These are phyloP conservation scores for Microcyclosporella mali DNA, from an alignment of 2,329 filamentous ascomycete genomes.

Conservation along the genomic window DNA sequence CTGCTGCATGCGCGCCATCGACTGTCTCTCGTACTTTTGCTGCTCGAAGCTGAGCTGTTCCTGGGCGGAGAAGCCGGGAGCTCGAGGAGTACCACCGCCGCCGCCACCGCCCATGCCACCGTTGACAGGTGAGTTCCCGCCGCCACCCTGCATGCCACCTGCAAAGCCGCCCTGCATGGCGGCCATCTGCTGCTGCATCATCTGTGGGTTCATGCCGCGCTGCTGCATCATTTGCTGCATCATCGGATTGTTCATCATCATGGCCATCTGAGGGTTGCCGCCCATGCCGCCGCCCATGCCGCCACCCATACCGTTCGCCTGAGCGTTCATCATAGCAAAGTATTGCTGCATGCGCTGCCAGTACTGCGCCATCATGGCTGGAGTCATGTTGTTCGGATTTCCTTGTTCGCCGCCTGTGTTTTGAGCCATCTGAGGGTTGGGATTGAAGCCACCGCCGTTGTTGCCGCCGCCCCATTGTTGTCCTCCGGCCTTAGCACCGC, in stretches of 20 bases:
- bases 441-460: slow-evolving; percentile 35
- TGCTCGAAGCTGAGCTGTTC: slow-evolving; percentile 72
- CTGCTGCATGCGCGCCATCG: slow-evolving; percentile 48
- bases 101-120: slow-evolving; percentile 23
- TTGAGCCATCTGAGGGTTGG: slow-evolving; percentile 20
- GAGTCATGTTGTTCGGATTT: slow-evolving; percentile 66
- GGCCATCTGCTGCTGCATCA: slow-evolving; percentile 32
- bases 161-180: slow-evolving; percentile 37
- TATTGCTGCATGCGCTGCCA: slow-evolving; percentile 98
- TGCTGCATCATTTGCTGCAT: slow-evolving; percentile 39
- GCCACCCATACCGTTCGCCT: slow-evolving; percentile 33
- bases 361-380: slow-evolving; percentile 96
- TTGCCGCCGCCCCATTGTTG: slow-evolving; percentile 27
- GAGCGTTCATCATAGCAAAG: slow-evolving; percentile 60
- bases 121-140: slow-evolving; percentile 16
- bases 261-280: slow-evolving; percentile 6
- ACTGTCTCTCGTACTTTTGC: slow-evolving; percentile 69
- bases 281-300: slow-evolving; percentile 50
- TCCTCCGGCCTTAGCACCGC: slow-evolving; percentile 33
- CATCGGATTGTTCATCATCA: slow-evolving; percentile 41
- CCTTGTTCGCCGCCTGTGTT: slow-evolving; percentile 12
- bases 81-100: slow-evolving; percentile 19
- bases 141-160: slow-evolving; percentile 28
- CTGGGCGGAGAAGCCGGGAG: slow-evolving; percentile 57
- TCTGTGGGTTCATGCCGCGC: slow-evolving; percentile 52